Percentiles rank a stretch among this genome's conserved stretches.
phyloP scores from a whole-genome alignment of 2,329 filamentous ascomycete species.

The Pyrenophora teres region DNA sequence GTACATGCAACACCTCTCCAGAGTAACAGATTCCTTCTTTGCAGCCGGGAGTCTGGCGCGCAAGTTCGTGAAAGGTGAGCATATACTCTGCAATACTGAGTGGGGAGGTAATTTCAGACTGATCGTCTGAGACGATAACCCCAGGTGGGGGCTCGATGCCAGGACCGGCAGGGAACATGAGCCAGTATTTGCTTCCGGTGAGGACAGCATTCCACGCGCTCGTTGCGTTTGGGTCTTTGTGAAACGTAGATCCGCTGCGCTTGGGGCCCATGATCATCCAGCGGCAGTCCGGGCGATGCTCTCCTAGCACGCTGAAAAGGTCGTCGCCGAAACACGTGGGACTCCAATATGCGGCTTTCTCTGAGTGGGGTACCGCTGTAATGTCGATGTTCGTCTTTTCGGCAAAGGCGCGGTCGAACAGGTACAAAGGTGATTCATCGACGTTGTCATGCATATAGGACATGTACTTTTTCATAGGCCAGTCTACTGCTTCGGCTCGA shows the following conservation, averaged over 20 bases:
- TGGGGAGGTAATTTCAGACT: constrained; percentile 90
- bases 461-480: constrained; percentile 80
- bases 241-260: constrained; percentile 89
- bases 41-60: constrained; percentile 75
- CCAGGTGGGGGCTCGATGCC: constrained; percentile 73
- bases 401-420: constrained; percentile 86
- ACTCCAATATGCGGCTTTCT: constrained; percentile 69
- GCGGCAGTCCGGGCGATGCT: constrained; percentile 80
- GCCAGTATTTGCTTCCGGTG: constrained; percentile 93
- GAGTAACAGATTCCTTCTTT: constrained; percentile 81
- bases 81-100: constrained; percentile 98
- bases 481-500: constrained; percentile 91
- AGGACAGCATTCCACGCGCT: constrained; percentile 95
- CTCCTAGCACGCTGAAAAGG: constrained; percentile 77
- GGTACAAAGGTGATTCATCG: constrained; percentile 89
- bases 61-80: constrained; percentile 83
- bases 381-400: constrained; percentile 74
- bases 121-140: constrained; percentile 85
- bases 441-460: constrained; percentile 78
- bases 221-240: constrained; percentile 77
- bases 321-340: constrained; percentile 87
- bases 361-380: constrained; percentile 50
- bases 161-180: constrained; percentile 84
- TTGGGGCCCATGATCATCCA: constrained; percentile 93
- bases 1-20: constrained; percentile 90